phyloP scores from a whole-genome alignment of 106 monocot genomes.

The Amphibolis antarctica region DNA sequence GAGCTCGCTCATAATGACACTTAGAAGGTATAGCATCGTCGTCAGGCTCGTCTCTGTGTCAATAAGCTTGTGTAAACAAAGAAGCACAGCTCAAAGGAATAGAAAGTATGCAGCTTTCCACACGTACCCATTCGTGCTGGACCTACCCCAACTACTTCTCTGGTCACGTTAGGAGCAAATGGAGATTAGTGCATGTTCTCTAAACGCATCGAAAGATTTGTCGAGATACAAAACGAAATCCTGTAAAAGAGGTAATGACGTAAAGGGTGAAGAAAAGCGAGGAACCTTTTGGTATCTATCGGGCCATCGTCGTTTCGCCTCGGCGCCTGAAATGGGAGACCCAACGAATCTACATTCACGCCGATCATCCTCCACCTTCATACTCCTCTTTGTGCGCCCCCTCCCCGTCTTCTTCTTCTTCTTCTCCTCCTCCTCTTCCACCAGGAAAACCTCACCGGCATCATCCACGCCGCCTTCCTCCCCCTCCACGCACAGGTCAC shows the following conservation, averaged over 20 bases:
- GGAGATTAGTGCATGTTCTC: not conserved
- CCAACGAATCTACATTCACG: not conserved
- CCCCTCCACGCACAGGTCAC: not conserved
- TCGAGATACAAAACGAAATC: not conserved
- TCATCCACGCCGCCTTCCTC: not conserved
- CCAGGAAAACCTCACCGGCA: not conserved
- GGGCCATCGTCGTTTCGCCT: not conserved
- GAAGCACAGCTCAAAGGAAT: not conserved
- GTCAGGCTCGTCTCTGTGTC: not conserved
- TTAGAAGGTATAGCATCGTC: not conserved
- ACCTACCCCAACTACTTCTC: not conserved
- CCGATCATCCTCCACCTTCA: not conserved
- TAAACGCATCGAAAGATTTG: not conserved
- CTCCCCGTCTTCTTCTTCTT: not conserved
- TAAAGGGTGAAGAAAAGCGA: too few relatives aligned
- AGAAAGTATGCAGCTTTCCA: not conserved
- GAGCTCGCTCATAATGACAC: not conserved
- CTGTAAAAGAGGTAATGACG: not conserved
- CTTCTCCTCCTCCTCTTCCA: not conserved
- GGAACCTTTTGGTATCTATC: not conserved
- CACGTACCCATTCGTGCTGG: not conserved
- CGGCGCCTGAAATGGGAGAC: not conserved
- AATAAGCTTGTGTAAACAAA: not conserved
- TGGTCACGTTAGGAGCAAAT: not conserved
- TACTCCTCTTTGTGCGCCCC: not conserved